Conservation (phyloP, 2,329 filamentous ascomycete species). For the Fusarium tricinctum region DNA sequence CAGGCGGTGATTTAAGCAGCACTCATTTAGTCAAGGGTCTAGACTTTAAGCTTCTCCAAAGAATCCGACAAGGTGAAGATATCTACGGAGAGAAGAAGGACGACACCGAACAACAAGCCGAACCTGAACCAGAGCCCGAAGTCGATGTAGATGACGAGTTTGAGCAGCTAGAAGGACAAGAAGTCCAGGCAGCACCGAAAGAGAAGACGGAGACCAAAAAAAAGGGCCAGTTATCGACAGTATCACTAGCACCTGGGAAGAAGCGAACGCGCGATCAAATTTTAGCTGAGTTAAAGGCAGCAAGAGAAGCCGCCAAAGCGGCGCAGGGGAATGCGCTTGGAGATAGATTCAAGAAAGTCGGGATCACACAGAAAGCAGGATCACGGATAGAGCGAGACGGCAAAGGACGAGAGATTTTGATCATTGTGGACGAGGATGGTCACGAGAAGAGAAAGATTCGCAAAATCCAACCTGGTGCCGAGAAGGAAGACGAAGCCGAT, state of each 20-base stretch:
- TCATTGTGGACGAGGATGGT: slow-evolving; percentile 75
- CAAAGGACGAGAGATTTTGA: slow-evolving; percentile 73
- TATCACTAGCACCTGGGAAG: slow-evolving; percentile 66
- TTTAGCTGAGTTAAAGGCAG: slow-evolving; percentile 75
- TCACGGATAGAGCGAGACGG: slow-evolving; percentile 72
- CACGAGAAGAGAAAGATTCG: slow-evolving; percentile 76
- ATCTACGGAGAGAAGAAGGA: slow-evolving; percentile 62
- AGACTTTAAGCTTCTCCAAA: slow-evolving; percentile 83
- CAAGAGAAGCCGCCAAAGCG: slow-evolving; percentile 71
- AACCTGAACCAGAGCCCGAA: slow-evolving; percentile 48
- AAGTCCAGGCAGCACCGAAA: slow-evolving; percentile 67
- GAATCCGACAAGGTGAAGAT: slow-evolving; percentile 77
- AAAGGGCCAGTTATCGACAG: slow-evolving; percentile 71
- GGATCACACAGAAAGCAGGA: slow-evolving; percentile 65
- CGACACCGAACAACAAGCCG: slow-evolving; percentile 50
- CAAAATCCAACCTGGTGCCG: slow-evolving; percentile 61
- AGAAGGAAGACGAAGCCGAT: slow-evolving; percentile 56
- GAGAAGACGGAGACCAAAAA: slow-evolving; percentile 66
- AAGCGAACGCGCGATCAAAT: slow-evolving; percentile 77
- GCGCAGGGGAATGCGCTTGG: slow-evolving; percentile 66
- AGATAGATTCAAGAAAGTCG: slow-evolving; percentile 75
- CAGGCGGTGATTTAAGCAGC: slow-evolving; percentile 82
- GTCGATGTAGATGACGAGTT: slow-evolving; percentile 74
- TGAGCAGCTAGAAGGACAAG: slow-evolving; percentile 68
- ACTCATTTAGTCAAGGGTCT: slow-evolving; percentile 94